These are phyloP conservation scores for Aspergillus incahuasiensis DNA, from an alignment of 495 filamentous ascomycete species.

Conservation along the genomic window DNA sequence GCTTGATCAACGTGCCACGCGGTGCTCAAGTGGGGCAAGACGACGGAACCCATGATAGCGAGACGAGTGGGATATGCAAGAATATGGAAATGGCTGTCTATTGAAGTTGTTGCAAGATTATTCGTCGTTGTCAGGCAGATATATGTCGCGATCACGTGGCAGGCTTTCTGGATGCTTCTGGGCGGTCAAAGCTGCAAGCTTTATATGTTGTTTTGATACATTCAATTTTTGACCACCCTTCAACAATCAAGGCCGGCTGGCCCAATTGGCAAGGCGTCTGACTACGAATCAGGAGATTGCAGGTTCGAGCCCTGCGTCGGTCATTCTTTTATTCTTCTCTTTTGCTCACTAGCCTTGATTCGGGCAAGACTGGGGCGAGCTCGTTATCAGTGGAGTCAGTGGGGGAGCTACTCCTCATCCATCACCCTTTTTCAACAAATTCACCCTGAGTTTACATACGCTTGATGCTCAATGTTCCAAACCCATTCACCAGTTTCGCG, in stretches of 20 bases:
- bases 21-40: slow-evolving; percentile 85
- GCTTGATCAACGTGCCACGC: slow-evolving; percentile 97
- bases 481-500: background rate
- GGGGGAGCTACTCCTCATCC: background rate
- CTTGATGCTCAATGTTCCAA: background rate
- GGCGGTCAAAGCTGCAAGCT: background rate
- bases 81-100: background rate
- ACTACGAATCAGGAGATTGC: slow-evolving; percentile 46
- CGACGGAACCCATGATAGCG: slow-evolving; percentile 75
- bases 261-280: slow-evolving; percentile 69
- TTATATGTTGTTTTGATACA: no score
- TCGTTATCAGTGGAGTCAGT: background rate
- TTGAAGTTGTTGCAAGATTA: background rate
- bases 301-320: background rate
- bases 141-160: background rate
- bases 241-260: slow-evolving; percentile 40
- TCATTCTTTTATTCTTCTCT: background rate
- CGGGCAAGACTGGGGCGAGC: no score
- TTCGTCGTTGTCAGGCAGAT: background rate
- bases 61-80: background rate
- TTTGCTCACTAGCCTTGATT: no score
- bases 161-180: background rate
- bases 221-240: background rate
- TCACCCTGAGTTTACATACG: no score
- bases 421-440: no score